Evolutionary conservation across 208 protist species (phyloP).

Genomic region (Endotrypanum monterogeii): DNA sequence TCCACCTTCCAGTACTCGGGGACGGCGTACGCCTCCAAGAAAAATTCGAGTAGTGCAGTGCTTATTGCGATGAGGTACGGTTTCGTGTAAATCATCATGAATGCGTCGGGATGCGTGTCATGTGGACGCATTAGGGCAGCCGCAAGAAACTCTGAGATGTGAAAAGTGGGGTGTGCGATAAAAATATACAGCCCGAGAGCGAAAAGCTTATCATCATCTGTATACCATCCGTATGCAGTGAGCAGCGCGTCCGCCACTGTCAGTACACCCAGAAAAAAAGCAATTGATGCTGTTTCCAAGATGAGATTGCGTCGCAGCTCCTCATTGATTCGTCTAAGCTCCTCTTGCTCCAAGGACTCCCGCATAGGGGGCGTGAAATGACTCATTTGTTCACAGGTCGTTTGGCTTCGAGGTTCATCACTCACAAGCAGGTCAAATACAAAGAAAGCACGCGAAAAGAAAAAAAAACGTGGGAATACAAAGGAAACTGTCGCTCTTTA

Average conservation of each 20-base stretch:
- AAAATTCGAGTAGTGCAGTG: slow-evolving; percentile 64
- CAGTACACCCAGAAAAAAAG: slow-evolving; percentile 57
- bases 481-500: no score
- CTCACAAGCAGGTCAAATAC: not conserved
- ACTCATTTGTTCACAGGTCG: not conserved
- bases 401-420: not conserved
- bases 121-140: slow-evolving; percentile 46
- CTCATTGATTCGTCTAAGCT: slow-evolving; percentile 10
- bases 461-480: no score
- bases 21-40: slow-evolving; percentile 58
- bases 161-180: slow-evolving; percentile 62
- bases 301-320: slow-evolving; percentile 49
- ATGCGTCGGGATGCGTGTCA: slow-evolving; percentile 74
- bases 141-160: slow-evolving; percentile 79
- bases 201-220: slow-evolving; percentile 39
- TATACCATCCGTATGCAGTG: slow-evolving; percentile 38
- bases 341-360: not conserved
- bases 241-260: slow-evolving; percentile 36
- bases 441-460: not conserved
- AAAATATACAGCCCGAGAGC: slow-evolving; percentile 69
- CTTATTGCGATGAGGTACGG: slow-evolving; percentile 58
- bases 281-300: slow-evolving; percentile 49
- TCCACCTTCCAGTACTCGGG: slow-evolving; percentile 64
- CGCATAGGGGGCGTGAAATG: not conserved
- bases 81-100: slow-evolving; percentile 86